Percentiles rank a stretch among this genome's conserved stretches.
Evolutionary conservation across 1,284 basidiomycete genomes (phyloP).

Genomic region (Apiotrichum mycotoxinovorans): DNA sequence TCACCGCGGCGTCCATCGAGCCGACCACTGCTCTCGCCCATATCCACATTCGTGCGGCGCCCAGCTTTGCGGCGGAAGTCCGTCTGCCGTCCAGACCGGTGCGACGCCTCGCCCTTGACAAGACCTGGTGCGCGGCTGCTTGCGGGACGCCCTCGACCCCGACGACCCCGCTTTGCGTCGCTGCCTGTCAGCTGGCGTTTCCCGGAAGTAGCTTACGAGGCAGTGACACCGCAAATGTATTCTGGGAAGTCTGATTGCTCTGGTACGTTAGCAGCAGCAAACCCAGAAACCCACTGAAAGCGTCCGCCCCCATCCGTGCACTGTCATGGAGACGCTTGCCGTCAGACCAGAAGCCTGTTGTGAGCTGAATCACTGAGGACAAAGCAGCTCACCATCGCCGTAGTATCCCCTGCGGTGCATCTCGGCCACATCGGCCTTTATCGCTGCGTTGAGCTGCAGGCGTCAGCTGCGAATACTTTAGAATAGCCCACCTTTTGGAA

Average conservation of each 20-base stretch:
- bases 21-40: constrained; percentile 36
- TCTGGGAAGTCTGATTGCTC: constrained; percentile 41
- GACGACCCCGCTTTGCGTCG: constrained; percentile 35
- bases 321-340: constrained; percentile 40
- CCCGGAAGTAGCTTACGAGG: constrained; percentile 24
- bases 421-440: constrained; percentile 40
- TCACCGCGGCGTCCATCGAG: constrained; percentile 38
- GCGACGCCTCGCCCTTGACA: constrained; percentile 43
- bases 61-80: constrained; percentile 38
- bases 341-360: constrained; percentile 45
- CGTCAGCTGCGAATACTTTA: constrained; percentile 1
- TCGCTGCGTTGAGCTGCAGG: constrained; percentile 39
- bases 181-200: constrained; percentile 6
- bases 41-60: constrained; percentile 34
- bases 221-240: constrained; percentile 45
- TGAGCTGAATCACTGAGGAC: background rate
- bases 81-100: constrained; percentile 42
- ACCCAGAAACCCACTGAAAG: constrained; percentile 26
- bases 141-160: constrained; percentile 22
- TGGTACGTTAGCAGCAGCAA: constrained; percentile 5
- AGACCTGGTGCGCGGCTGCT: constrained; percentile 28
- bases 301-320: constrained; percentile 39
- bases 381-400: constrained; percentile 44
- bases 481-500: constrained; percentile 44
- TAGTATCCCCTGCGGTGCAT: constrained; percentile 44